These are phyloP conservation scores for Solanum chiquidenum DNA, from an alignment of 257 asterid genomes.

Conservation along the genomic window DNA sequence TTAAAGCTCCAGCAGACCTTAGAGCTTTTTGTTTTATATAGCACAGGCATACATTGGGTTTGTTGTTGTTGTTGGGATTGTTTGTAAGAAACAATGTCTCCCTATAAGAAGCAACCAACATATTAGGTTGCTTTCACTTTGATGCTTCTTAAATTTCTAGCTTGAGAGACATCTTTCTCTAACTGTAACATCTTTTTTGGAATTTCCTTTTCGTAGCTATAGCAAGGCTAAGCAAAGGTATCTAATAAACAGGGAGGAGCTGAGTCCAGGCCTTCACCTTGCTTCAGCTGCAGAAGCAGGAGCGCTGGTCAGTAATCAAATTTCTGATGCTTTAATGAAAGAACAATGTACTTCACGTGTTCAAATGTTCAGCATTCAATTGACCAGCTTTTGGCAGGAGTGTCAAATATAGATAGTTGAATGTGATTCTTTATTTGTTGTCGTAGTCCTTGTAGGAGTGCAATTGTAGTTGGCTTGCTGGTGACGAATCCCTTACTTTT, in stretches of 20 bases:
- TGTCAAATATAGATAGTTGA: not conserved
- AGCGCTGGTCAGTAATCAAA: conserved; percentile 59
- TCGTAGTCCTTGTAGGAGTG: not conserved
- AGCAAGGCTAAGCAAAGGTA: conserved; percentile 85
- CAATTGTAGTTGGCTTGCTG: not conserved
- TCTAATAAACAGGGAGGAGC: conserved; percentile 51
- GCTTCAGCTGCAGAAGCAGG: conserved; percentile 99
- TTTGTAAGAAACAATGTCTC: not conserved
- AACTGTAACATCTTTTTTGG: not conserved
- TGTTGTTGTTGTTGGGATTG: not conserved
- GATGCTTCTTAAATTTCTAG: not conserved
- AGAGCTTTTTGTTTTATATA: not conserved
- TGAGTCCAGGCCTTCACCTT: conserved; percentile 85
- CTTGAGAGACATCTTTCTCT: not conserved
- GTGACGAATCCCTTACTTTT: not conserved
- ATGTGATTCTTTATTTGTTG: not conserved
- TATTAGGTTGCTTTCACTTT: not conserved
- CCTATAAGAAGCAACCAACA: not conserved
- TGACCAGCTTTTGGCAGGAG: not conserved
- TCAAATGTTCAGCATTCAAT: not conserved
- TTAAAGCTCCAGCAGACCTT: not conserved
- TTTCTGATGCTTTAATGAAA: conserved; percentile 1
- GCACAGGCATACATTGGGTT: not conserved
- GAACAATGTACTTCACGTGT: not conserved
- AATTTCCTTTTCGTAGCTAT: conserved; percentile 30